Conservation (phyloP, 441 rosid genomes). For the Omphalea diandra region DNA sequence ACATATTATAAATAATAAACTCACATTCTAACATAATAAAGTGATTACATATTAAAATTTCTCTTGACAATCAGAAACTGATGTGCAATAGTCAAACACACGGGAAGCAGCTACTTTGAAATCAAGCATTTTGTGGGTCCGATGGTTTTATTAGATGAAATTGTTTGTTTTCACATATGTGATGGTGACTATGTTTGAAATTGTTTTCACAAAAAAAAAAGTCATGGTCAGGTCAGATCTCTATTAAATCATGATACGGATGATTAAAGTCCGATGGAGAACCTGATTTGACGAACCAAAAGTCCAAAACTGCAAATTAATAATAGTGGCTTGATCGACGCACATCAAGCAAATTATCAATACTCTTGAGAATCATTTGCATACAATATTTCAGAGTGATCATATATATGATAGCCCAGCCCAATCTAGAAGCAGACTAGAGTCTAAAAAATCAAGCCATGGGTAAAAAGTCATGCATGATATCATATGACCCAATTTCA, state of each 20-base stretch:
- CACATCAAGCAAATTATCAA: no score
- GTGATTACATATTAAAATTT: no score
- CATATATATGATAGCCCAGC: no score
- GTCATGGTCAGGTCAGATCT: neutral
- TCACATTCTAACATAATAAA: no score
- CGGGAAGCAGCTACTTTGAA: slow-evolving; percentile 27
- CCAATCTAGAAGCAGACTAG: slow-evolving; percentile 9
- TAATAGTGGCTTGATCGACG: no score
- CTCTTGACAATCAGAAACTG: no score
- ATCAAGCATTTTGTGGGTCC: slow-evolving; percentile 27
- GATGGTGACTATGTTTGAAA: neutral
- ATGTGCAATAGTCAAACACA: slow-evolving; percentile 28
- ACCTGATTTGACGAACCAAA: neutral
- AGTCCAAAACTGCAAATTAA: no score
- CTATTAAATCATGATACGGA: neutral
- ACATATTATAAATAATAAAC: no score
- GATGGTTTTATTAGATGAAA: neutral
- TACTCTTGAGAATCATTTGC: no score
- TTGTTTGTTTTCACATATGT: slow-evolving; percentile 1
- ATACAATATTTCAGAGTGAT: no score
- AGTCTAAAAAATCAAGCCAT: slow-evolving; percentile 20
- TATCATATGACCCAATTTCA: slow-evolving; percentile 26
- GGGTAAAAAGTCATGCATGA: slow-evolving; percentile 24
- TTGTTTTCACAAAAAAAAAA: neutral
- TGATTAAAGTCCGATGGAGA: neutral